phyloP scores from a whole-genome alignment of 768 basidiomycete genomes.

The Boletus rubescentipes region DNA sequence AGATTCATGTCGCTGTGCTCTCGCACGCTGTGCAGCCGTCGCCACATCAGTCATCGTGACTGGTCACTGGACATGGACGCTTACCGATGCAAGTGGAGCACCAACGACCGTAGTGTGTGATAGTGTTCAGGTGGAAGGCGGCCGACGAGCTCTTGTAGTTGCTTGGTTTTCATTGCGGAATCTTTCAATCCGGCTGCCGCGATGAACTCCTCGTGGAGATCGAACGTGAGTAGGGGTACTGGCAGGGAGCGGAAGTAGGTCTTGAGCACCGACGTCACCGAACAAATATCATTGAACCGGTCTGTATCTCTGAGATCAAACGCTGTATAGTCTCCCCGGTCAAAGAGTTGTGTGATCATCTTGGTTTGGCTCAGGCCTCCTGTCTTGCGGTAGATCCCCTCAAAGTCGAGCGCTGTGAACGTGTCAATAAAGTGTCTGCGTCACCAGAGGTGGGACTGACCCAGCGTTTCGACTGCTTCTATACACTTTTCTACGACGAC shows the following conservation, averaged over 20 bases:
- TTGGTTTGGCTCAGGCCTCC: constrained; percentile 93
- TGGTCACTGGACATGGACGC: constrained; percentile 13
- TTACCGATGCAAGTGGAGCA: constrained; percentile 87
- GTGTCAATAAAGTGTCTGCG: not conserved
- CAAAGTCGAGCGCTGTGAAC: constrained; percentile 82
- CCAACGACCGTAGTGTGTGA: constrained; percentile 74
- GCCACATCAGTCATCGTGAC: not conserved
- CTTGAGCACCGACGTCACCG: constrained; percentile 95
- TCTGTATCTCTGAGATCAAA: constrained; percentile 89
- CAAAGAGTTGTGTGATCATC: constrained; percentile 91
- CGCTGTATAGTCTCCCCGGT: constrained; percentile 82
- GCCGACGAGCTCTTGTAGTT: constrained; percentile 66
- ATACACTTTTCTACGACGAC: constrained; percentile 96
- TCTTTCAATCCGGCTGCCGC: constrained; percentile 71
- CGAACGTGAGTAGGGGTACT: constrained; percentile 85
- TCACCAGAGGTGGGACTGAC: constrained; percentile 42
- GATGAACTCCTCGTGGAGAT: constrained; percentile 90
- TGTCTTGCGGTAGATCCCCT: constrained; percentile 97
- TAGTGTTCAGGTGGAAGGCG: constrained; percentile 88
- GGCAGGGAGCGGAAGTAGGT: constrained; percentile 94
- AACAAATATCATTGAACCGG: constrained; percentile 95
- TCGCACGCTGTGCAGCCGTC: constrained; percentile 46
- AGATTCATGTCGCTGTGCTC: constrained; percentile 71
- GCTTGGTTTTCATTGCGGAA: constrained; percentile 50
- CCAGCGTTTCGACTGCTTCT: constrained; percentile 83